Evolutionary conservation across 352 stramenopile genomes (phyloP).

Genomic region (Globisporangium abappressorium): DNA sequence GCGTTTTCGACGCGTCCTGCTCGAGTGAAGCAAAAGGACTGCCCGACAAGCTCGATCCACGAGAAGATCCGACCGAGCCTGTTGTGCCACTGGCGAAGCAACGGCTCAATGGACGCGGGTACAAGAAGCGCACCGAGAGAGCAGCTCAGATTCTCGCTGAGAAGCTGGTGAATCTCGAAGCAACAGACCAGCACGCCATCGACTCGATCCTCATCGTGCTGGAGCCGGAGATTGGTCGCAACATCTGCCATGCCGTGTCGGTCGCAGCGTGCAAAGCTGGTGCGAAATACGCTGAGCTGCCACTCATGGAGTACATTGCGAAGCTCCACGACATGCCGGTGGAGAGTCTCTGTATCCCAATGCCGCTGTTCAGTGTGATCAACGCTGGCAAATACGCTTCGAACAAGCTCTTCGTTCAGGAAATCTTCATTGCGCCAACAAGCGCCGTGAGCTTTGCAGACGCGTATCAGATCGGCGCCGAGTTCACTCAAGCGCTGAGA

Average conservation of each 20-base stretch:
- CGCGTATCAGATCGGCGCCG: conserved; percentile 51
- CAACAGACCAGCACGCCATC: conserved; percentile 42
- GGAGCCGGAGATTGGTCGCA: conserved; percentile 46
- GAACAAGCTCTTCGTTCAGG: conserved; percentile 67
- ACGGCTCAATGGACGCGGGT: conserved; percentile 39
- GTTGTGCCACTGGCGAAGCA: conserved; percentile 31
- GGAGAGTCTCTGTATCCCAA: conserved; percentile 51
- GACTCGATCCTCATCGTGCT: conserved; percentile 36
- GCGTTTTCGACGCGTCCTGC: conserved; percentile 56
- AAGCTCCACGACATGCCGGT: conserved; percentile 38
- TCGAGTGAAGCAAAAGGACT: conserved; percentile 32
- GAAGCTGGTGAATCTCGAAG: conserved; percentile 39
- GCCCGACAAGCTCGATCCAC: conserved; percentile 29
- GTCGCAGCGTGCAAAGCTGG: conserved; percentile 62
- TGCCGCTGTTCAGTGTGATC: conserved; percentile 73
- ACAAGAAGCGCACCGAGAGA: conserved; percentile 28
- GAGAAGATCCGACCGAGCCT: conserved; percentile 24
- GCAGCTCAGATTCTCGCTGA: conserved; percentile 38
- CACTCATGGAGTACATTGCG: conserved; percentile 56
- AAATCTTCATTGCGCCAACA: conserved; percentile 53
- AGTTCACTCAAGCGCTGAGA: conserved; percentile 40
- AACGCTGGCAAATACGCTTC: conserved; percentile 62
- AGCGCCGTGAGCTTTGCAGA: conserved; percentile 59
- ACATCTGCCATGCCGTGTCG: conserved; percentile 57
- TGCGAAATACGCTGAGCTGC: conserved; percentile 51